Evolutionary conservation across 164 flowering plant genomes (phyloP), one percentile per base, ranked within the genome.

Genomic region (Tetrastigma voinierianum): DNA sequence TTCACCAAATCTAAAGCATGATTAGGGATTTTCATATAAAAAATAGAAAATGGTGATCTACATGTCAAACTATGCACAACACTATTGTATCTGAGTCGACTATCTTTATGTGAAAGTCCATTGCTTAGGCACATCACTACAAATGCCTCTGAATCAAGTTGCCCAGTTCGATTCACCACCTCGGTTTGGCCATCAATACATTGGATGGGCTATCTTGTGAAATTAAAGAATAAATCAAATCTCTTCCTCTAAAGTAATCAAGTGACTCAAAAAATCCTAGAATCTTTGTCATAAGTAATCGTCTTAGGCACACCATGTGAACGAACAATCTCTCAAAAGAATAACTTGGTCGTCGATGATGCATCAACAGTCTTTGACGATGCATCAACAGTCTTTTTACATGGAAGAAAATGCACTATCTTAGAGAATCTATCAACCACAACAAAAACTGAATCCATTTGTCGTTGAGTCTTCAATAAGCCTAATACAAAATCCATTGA

Each of bases 401-500:
- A n/a, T n/a, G 65, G 52, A 43, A 61, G 20, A 25, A 68, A 68
- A 15, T 68, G 59, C 4, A 46, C 65, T 72, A 63, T 32, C 57
- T 46, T 10, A n/a, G 67, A 72, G 45, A 67, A 67, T 10, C 57
- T 40, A 46, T 72, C 67, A 14, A 72, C 74, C 49, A 61, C 67
- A 6, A 72, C 63, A 57, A 72, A 67, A 20, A 72, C 51, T 3
- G 49, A 66, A 48, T 72, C 66, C 5, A 52, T 10, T 3, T 67
- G 62, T 3, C 70, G 53, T 24, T 61, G 62, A 3, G 67, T 66
- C n/a, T n/a, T n/a, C n/a, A n/a, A 11, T 53, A 4, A 59, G 25
- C 0, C 75, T 67, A 72, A 43, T 4, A 67, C 70, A 57, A 72
- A 67, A 25, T 72, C 75, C 75, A 67, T 61, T 7, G 51, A 24